Percentiles rank a stretch among this genome's conserved stretches.
Conservation (phyloP, 2,329 filamentous ascomycete species). For the Ceratocystis alfenasii region DNA sequence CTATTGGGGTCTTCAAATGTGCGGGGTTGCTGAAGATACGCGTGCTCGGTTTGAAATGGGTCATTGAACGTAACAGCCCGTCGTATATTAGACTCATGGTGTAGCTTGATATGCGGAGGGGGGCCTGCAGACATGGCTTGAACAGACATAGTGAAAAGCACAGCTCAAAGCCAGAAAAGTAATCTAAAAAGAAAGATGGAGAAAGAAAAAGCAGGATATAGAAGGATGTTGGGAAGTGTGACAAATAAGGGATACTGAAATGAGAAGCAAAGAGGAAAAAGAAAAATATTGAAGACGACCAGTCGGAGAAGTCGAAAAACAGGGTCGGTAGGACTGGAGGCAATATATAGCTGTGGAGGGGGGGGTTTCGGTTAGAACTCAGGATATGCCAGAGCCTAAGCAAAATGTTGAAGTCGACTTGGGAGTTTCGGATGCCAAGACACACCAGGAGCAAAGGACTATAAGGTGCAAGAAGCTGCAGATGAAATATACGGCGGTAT, state of each 20-base stretch:
- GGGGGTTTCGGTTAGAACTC: neutral
- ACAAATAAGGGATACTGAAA: neutral
- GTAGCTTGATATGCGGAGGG: neutral
- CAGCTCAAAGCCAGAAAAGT: neutral
- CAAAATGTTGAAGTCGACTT: neutral
- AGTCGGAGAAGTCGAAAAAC: neutral
- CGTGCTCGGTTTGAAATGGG: neutral
- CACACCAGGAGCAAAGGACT: neutral
- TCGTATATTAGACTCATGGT: neutral
- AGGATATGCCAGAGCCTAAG: neutral
- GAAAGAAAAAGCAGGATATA: neutral
- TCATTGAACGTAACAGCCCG: conserved; percentile 11
- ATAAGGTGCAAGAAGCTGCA: neutral
- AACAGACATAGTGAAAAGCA: conserved; percentile 9
- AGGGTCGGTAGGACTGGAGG: neutral
- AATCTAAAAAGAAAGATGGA: neutral
- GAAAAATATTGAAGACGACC: neutral
- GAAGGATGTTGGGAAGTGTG: neutral
- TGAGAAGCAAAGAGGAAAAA: neutral
- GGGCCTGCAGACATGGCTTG: conserved; percentile 6
- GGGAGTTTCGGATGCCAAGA: conserved; percentile 9
- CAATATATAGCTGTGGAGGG: neutral
- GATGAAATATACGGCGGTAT: conserved; percentile 4
- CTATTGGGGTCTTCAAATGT: conserved; percentile 9
- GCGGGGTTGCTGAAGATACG: conserved; percentile 15